Evolutionary conservation across 1,284 basidiomycete species (phyloP).

Genomic region (Heterobasidion irregulare): DNA sequence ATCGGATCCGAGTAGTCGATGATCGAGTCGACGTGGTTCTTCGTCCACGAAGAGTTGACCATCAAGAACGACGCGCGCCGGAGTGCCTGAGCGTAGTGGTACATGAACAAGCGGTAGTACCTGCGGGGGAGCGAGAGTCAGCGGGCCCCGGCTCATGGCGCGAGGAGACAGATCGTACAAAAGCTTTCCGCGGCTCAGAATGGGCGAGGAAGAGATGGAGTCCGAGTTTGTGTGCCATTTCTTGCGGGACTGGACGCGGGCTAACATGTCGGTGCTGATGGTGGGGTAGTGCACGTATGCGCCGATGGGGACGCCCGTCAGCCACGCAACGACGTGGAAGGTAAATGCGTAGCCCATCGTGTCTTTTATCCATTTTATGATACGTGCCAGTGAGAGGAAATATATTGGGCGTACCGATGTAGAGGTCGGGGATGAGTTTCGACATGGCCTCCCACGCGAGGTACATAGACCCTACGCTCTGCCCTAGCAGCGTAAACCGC

Average conservation of each 20-base stretch:
- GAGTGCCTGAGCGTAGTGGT: constrained; percentile 73
- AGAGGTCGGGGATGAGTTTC: constrained; percentile 78
- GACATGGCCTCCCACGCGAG: constrained; percentile 79
- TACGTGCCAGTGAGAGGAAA: background rate
- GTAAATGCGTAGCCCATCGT: constrained; percentile 98
- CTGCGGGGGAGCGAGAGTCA: constrained; percentile 26
- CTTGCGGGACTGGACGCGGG: constrained; percentile 59
- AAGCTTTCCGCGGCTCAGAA: constrained; percentile 66
- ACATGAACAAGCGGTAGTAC: constrained; percentile 88
- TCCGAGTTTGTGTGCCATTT: constrained; percentile 64
- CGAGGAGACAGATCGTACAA: constrained; percentile 37
- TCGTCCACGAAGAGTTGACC: constrained; percentile 96
- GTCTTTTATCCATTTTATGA: constrained; percentile 40
- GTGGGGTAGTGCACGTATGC: constrained; percentile 97
- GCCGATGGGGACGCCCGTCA: constrained; percentile 67
- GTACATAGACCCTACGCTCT: constrained; percentile 82
- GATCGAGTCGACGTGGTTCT: constrained; percentile 73
- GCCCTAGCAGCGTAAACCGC: constrained; percentile 85
- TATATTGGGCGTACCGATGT: constrained; percentile 56
- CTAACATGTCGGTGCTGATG: constrained; percentile 92
- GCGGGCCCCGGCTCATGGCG: background rate
- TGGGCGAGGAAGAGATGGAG: constrained; percentile 47
- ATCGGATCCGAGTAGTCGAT: constrained; percentile 46
- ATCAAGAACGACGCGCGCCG: constrained; percentile 73
- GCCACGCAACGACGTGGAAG: constrained; percentile 65